Base-by-base conservation (phyloP, 805 yeast species). In the Jamesozyma gamospora region DNA sequence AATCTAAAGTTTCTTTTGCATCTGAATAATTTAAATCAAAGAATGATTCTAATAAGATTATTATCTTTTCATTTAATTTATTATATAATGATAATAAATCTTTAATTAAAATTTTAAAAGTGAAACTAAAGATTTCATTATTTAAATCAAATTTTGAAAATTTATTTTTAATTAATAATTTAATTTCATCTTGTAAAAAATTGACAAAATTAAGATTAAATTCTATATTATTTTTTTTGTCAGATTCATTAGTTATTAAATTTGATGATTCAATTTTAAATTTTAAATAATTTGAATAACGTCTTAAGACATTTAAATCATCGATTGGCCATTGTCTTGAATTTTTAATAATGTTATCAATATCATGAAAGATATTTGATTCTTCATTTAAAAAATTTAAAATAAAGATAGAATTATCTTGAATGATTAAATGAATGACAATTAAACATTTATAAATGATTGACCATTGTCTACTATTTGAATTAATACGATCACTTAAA, bases 31-130 rank as follows among this genome's bases (percentile, higher is more conserved):
- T 77, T 76, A 92, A 80, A 62, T 92, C 98, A 64, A 92, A 92
- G 63, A 84, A 92, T 54, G 88, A 94, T 61, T 92, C 97, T 45
- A 92, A 71, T 33, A 92, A 64, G 51, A 87, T 90, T 50, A 92
- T 88, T 17, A 92, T 94, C 28, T 96, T 97, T 63, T 92, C 97
- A 63, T 92, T 92, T 48, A 90, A 66, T 35, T 82, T 78, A 63
- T 90, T 95, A 63, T 85, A 94, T 31, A 90, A 65, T 1, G 84
- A 74, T 47, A 92, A 69, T 45, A 90, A 69, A 60, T 92, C 98
- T 51, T 82, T 82, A 15, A 90, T 95, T 35, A 92, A 70, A 62
- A 90, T 69, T 41, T 94, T 70, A 66, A 90, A 92, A 24, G 90
- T 82, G 29, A 88, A 82, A 16, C 85, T 64, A 12, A 46, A 28